phyloP scores from a whole-genome alignment of 2,329 filamentous ascomycete species.

The Cytospora piceae region DNA sequence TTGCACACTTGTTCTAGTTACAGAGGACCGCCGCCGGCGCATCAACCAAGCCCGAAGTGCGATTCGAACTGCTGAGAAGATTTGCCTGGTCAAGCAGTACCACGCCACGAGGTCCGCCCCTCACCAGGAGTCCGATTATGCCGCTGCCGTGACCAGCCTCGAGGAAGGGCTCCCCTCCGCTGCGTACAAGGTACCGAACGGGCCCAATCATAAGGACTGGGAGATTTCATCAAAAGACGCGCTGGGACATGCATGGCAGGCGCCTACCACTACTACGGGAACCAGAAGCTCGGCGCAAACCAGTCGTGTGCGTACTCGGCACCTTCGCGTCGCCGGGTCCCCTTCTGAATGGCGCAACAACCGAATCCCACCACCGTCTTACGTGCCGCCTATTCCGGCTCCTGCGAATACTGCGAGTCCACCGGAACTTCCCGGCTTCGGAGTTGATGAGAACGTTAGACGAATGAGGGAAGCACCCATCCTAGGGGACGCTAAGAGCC shows the following conservation, averaged over 20 bases:
- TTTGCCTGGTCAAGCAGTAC: slow-evolving; percentile 46
- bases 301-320: neutral
- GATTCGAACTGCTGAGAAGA: slow-evolving; percentile 45
- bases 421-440: neutral
- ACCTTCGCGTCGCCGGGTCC: neutral
- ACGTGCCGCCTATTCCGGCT: neutral
- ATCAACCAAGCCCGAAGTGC: slow-evolving; percentile 46
- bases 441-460: slow-evolving; percentile 14
- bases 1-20: slow-evolving; percentile 48
- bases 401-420: neutral
- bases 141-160: slow-evolving; percentile 4
- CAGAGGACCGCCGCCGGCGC: slow-evolving; percentile 50
- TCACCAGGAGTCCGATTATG: slow-evolving; percentile 7
- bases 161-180: slow-evolving; percentile 12
- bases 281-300: neutral
- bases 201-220: neutral
- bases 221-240: neutral
- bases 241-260: neutral
- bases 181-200: neutral
- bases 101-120: slow-evolving; percentile 38
- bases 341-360: neutral
- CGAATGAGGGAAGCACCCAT: slow-evolving; percentile 15
- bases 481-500: slow-evolving; percentile 3
- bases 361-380: neutral
- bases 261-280: neutral